Conservation (phyloP, 2,329 filamentous ascomycete species). For the Canariomyces notabilis region DNA sequence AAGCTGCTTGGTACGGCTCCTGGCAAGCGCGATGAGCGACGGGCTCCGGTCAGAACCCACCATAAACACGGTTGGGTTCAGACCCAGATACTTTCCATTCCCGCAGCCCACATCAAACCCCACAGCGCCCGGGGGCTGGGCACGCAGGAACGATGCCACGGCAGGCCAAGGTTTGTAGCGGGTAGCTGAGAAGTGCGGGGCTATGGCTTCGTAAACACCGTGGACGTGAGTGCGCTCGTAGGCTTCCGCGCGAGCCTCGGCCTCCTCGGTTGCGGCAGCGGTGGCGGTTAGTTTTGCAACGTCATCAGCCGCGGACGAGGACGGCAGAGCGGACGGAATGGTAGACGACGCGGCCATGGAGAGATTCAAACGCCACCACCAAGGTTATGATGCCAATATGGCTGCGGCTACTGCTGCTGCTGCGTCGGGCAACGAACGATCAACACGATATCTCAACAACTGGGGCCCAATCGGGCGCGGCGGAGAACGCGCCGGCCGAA, state of each 20-base stretch:
- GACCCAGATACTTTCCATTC: constrained; percentile 89
- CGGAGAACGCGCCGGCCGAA: constrained; percentile 2
- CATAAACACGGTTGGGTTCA: constrained; percentile 73
- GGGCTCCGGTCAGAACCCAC: constrained; percentile 78
- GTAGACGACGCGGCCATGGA: constrained; percentile 17
- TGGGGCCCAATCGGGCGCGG: constrained; percentile 10
- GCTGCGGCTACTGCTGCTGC: background rate
- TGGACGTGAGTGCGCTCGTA: constrained; percentile 91
- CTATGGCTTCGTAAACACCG: constrained; percentile 82
- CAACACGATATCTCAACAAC: constrained; percentile 2
- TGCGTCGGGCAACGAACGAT: constrained; percentile 2
- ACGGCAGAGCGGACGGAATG: constrained; percentile 21
- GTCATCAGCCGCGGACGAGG: constrained; percentile 22
- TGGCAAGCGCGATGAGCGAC: constrained; percentile 48
- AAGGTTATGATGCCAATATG: constrained; percentile 1
- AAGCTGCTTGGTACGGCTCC: constrained; percentile 27
- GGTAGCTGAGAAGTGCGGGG: constrained; percentile 76
- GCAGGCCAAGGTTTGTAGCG: constrained; percentile 87
- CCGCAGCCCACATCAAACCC: constrained; percentile 92
- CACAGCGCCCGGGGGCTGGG: constrained; percentile 62
- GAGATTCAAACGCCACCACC: background rate
- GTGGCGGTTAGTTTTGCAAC: constrained; percentile 24
- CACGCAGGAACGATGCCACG: constrained; percentile 70
- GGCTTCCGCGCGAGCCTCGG: constrained; percentile 37
- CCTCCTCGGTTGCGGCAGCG: constrained; percentile 17